Base-by-base conservation (phyloP, 2,329 filamentous ascomycete species). In the Aspergillus niger region DNA sequence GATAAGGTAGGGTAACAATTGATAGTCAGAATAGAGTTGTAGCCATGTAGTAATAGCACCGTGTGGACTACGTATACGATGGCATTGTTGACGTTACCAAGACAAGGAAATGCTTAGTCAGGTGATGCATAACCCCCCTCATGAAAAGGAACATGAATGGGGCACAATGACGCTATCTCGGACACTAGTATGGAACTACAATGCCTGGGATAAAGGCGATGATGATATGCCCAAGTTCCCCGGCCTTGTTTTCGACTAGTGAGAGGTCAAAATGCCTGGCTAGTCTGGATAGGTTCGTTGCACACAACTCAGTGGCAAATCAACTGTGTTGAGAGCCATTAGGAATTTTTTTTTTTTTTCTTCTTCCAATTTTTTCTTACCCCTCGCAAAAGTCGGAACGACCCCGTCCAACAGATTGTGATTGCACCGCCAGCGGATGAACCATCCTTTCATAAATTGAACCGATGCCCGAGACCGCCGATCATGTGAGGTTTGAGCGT, bases 401-500 rank as follows among this genome's bases (percentile, higher is more conserved):
- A 20, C 28, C n/a, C 41, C 53, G 43, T 30, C 41, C 53, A 55
- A 24, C 41, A 44, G 39, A 55, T 47, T 30, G 43, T 47, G 26
- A 55, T 47, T 55, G 20, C 43, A 39, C 30, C 53, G 26, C 39
- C 11, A 32, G 58, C 57, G 61, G 55, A 63, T 48, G 55, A 61
- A 55, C 60, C 57, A 58, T 55, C 56, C 55, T 38, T 39, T 59
- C 62, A 62, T 58, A 60, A 64, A 54, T 61, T 62, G 58, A 36
- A 60, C 55, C 60, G 49, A 60, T 58, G 49, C 63, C 60, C 58
- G 57, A 57, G 30, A 36, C 58, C 58, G 55, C 67, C 59, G 67
- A 70, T 70, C 67, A 70, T 70, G 66, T 68, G 66, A 67, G 65
- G 50, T 58, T 60, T 54, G 54, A 60, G 57, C 22, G 47, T 49